Evolutionary conservation across 2,329 filamentous ascomycete species (phyloP).

Genomic region (Beauveria caledonica): DNA sequence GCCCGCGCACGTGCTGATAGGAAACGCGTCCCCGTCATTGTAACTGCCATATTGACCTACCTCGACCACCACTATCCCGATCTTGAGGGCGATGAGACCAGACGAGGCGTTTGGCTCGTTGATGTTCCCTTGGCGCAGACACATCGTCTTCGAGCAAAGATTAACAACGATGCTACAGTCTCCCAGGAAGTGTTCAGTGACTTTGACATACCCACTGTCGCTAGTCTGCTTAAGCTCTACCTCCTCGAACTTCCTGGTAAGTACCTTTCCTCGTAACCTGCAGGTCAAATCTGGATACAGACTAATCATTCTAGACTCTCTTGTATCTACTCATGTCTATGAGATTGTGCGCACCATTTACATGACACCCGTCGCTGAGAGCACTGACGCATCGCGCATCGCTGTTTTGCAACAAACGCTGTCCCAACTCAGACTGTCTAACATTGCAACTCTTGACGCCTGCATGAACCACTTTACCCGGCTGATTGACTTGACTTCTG

Average conservation of each 20-base stretch:
- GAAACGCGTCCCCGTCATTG: constrained; percentile 86
- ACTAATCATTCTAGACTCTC: constrained; percentile 60
- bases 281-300: background rate
- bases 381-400: constrained; percentile 69
- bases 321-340: constrained; percentile 96
- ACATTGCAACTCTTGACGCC: constrained; percentile 97
- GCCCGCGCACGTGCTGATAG: constrained; percentile 85
- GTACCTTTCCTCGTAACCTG: constrained; percentile 22
- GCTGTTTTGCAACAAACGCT: constrained; percentile 92
- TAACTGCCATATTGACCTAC: constrained; percentile 90
- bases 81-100: constrained; percentile 88
- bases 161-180: constrained; percentile 83
- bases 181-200: constrained; percentile 69
- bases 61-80: constrained; percentile 96
- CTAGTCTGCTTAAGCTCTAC: constrained; percentile 87
- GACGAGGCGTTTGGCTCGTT: constrained; percentile 86
- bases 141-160: constrained; percentile 70
- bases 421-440: constrained; percentile 86
- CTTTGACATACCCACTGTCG: constrained; percentile 91
- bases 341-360: constrained; percentile 99
- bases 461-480: constrained; percentile 98
- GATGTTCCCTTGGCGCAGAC: constrained; percentile 81
- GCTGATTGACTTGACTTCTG: constrained; percentile 91
- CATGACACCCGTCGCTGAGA: constrained; percentile 68
- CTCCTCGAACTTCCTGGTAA: constrained; percentile 86